Percentiles rank a stretch among this genome's conserved stretches.
These are phyloP conservation scores for Camellia lanceoleosa DNA, from an alignment of 148 eudicot genomes.

Conservation along the genomic window DNA sequence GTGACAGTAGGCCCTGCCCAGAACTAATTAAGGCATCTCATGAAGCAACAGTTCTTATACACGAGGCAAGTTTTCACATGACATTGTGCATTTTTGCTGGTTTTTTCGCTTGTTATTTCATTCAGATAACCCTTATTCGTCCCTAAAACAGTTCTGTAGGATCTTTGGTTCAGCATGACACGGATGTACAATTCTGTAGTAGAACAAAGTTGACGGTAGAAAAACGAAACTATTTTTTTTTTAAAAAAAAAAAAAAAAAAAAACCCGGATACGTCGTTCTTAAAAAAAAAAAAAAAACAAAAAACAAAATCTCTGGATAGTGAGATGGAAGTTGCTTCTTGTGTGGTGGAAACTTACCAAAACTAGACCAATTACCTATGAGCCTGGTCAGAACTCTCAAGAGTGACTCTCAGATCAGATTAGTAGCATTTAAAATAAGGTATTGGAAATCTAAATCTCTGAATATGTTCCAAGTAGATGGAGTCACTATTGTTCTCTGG, in stretches of 20 bases:
- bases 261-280: neutral
- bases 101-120: neutral
- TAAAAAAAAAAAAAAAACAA: no score
- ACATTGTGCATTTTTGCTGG: slow-evolving; percentile 8
- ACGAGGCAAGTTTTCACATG: slow-evolving; percentile 55
- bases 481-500: neutral
- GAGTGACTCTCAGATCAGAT: neutral
- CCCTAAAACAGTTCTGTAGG: neutral
- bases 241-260: no score
- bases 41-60: slow-evolving; percentile 90
- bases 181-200: neutral
- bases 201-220: neutral
- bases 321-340: neutral
- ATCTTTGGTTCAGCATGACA: neutral
- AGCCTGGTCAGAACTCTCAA: neutral
- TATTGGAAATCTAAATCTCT: neutral
- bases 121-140: neutral
- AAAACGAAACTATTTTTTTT: neutral
- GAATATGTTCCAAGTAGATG: neutral
- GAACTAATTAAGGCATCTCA: slow-evolving; percentile 65
- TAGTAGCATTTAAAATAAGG: neutral
- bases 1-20: slow-evolving; percentile 89
- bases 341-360: neutral
- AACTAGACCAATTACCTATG: neutral
- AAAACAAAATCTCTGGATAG: neutral